phyloP scores from a whole-genome alignment of 1,284 basidiomycete species.

The Coriolopsis trogii region DNA sequence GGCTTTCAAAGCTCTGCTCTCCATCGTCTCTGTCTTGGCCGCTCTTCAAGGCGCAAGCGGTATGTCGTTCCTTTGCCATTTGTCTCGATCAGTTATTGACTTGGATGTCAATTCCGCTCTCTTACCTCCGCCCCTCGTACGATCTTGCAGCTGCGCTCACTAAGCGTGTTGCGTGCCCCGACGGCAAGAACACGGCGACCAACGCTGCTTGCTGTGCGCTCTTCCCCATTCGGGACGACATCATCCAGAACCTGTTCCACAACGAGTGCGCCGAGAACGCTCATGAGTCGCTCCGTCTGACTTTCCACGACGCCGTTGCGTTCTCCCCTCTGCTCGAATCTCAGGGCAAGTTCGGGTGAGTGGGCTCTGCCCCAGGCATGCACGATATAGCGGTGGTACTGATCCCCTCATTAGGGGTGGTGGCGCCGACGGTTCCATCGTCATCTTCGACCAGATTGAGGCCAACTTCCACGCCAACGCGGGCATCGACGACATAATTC shows the following conservation, averaged over 20 bases:
- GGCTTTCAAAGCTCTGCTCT: conserved; percentile 5
- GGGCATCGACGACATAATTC: conserved; percentile 13
- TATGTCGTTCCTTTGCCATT: neutral
- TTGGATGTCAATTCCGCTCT: no score
- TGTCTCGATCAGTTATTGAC: no score
- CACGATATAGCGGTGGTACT: neutral
- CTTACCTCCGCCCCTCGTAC: no score
- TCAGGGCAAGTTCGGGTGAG: conserved; percentile 11
- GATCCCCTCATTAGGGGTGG: neutral
- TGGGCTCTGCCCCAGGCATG: no score
- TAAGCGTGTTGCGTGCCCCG: conserved; percentile 18
- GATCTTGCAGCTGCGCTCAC: conserved; percentile 13
- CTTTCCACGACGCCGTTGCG: conserved; percentile 26
- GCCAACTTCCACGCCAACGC: conserved; percentile 1
- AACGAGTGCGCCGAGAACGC: conserved; percentile 2
- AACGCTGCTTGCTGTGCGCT: conserved; percentile 39
- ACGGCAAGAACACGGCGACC: conserved; percentile 29
- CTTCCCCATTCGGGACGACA: conserved; percentile 23
- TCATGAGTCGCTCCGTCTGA: conserved; percentile 3
- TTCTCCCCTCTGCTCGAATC: conserved; percentile 8
- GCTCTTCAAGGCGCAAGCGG: neutral
- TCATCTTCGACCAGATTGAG: neutral
- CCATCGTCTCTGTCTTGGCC: neutral
- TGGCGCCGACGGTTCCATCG: conserved; percentile 1
- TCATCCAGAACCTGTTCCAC: conserved; percentile 2